Base-by-base conservation (phyloP, 2,329 filamentous ascomycete species). In the Diplodia corticola region DNA sequence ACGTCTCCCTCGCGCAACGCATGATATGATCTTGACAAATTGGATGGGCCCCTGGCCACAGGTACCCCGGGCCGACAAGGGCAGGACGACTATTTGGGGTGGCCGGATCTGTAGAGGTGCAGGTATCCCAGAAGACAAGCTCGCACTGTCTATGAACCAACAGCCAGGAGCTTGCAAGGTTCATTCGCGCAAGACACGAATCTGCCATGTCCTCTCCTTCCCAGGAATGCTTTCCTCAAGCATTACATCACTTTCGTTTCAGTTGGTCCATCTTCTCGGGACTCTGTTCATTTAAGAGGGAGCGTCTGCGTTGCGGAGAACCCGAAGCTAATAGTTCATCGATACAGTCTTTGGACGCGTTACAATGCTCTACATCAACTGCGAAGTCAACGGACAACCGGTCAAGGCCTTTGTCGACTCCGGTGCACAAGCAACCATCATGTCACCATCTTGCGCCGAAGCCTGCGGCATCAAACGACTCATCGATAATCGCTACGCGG, bases 381-480 rank as follows among this genome's bases (percentile, higher is more conserved):
- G 97, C 68, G 91, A 96, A 77, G 95, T 99, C 72, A 99, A 99
- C 78, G 90, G 91, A 13, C 86, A 92, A 72, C 91, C 91, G 67
- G 89, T 99, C 73, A 98, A 97, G 82, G 95, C 94, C 2, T 90
- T 99, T 71, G 95, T 99, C 68, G 95, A 99, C 78, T 98, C 95
- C 1, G 95, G 95, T 68, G 95, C 95, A 26, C 95, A 99, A 80
- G 93, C 94, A 28, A 99, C 95, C 61, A 97, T 99, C 81, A 99
- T 99, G 95, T 98, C 94, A 5, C 95, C 95, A 5, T 85, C 88
- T 26, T 97, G 93, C 74, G 95, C 95, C 28, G 91, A 96, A 75
- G 86, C 88, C 9, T 99, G 95, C 75, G 92, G 92, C 72, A 98
- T 99, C 78, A 97, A 97, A 91, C 90, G 94, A 57, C 86, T 99